phyloP scores from a whole-genome alignment of 805 yeast genomes.

The Lachancea sp. region DNA sequence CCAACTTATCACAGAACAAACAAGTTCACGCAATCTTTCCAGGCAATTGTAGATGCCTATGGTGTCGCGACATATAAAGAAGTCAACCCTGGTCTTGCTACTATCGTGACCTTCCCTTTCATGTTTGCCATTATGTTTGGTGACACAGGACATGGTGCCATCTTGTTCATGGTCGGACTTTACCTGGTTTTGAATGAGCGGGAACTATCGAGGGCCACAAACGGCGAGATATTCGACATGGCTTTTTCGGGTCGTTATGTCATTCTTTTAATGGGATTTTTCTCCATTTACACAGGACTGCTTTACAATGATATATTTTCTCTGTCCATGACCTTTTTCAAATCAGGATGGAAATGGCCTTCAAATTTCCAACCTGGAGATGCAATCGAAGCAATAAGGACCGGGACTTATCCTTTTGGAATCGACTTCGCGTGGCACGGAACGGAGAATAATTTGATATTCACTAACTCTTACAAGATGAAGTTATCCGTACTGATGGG shows the following conservation, averaged over 20 bases:
- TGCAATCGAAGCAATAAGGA: constrained; percentile 54
- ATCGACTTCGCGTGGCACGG: constrained; percentile 97
- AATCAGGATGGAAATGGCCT: constrained; percentile 95
- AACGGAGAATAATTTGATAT: constrained; percentile 81
- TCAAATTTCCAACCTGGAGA: constrained; percentile 63
- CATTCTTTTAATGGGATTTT: constrained; percentile 82
- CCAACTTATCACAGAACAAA: constrained; percentile 95
- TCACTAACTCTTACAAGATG: constrained; percentile 96
- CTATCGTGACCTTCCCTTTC: constrained; percentile 92
- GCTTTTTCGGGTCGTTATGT: constrained; percentile 92
- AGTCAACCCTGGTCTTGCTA: constrained; percentile 93
- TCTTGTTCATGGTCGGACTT: constrained; percentile 68
- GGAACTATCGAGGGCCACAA: constrained; percentile 56
- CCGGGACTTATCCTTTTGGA: constrained; percentile 76
- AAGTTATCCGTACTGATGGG: constrained; percentile 93
- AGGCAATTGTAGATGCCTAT: constrained; percentile 89
- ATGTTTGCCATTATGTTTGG: constrained; percentile 99
- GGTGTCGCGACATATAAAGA: constrained; percentile 91
- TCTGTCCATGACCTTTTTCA: constrained; percentile 79
- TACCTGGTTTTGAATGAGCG: constrained; percentile 68
- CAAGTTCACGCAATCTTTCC: constrained; percentile 90
- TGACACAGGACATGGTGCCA: constrained; percentile 92
- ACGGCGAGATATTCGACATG: constrained; percentile 96
- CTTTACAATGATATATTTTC: constrained; percentile 93
- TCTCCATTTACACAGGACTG: constrained; percentile 93